phyloP scores from a whole-genome alignment of 345 rosid genomes.

The Gossypium turneri region DNA sequence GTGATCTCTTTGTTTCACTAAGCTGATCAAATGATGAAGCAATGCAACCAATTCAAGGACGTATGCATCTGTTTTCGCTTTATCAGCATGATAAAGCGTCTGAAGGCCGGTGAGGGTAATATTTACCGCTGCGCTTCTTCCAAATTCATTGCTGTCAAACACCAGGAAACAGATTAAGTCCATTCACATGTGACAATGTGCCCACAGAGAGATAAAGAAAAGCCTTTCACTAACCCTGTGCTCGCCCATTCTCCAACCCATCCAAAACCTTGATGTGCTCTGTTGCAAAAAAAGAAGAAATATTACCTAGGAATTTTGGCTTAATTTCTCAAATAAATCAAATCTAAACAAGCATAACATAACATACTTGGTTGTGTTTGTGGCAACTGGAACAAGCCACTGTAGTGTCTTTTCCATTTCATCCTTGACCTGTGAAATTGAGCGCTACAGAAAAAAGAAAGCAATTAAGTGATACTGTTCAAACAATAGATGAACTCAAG shows the following conservation, averaged over 20 bases:
- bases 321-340: not conserved
- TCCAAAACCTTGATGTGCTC: slow-evolving; percentile 92
- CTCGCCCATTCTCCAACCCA: slow-evolving; percentile 99
- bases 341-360: not conserved
- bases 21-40: slow-evolving; percentile 71
- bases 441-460: slow-evolving; percentile 43
- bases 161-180: not conserved
- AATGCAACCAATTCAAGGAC: slow-evolving; percentile 68
- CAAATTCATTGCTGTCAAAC: slow-evolving; percentile 31
- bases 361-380: slow-evolving; percentile 78
- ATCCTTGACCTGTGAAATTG: slow-evolving; percentile 57
- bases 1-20: slow-evolving; percentile 45
- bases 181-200: not conserved
- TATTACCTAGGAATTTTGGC: not conserved
- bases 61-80: slow-evolving; percentile 49
- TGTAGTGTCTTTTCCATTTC: slow-evolving; percentile 81
- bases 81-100: slow-evolving; percentile 79
- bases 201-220: not conserved
- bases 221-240: slow-evolving; percentile 48
- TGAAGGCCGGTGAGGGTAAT: slow-evolving; percentile 65
- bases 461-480: not conserved
- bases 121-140: slow-evolving; percentile 21
- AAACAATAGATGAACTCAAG: not conserved
- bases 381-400: slow-evolving; percentile 83
- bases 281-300: slow-evolving; percentile 27